Evolutionary conservation across 2,329 filamentous ascomycete genomes (phyloP).

Genomic region (Fusarium sp.): DNA sequence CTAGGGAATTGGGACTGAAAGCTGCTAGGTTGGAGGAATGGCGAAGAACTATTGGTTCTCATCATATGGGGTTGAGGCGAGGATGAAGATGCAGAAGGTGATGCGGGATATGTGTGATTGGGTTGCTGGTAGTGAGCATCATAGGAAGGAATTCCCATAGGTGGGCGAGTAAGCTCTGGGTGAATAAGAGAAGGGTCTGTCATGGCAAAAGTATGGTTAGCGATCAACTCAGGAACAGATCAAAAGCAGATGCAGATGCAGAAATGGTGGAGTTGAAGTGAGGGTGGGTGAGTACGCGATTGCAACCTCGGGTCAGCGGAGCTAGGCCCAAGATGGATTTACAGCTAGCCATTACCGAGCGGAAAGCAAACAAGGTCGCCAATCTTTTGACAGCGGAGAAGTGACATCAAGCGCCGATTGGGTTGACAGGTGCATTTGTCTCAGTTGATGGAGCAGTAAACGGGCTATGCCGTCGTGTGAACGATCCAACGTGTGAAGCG

Average conservation of each 20-base stretch:
- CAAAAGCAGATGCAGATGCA: not conserved
- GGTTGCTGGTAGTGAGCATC: conserved; percentile 63
- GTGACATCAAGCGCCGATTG: conserved; percentile 37
- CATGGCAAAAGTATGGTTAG: conserved; percentile 54
- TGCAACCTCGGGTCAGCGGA: conserved; percentile 29
- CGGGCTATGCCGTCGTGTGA: conserved; percentile 37
- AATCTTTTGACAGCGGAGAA: conserved; percentile 39
- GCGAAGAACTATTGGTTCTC: conserved; percentile 73
- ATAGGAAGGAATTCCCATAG: conserved; percentile 62
- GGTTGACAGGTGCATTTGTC: conserved; percentile 43
- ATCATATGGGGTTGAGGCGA: conserved; percentile 62
- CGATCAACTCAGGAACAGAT: conserved; percentile 37
- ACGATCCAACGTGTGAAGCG: conserved; percentile 16
- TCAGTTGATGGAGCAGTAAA: conserved; percentile 44
- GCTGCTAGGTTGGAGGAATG: conserved; percentile 69
- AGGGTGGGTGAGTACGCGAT: conserved; percentile 9
- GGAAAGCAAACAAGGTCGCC: conserved; percentile 40
- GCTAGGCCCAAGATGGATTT: conserved; percentile 40
- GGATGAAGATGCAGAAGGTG: conserved; percentile 72
- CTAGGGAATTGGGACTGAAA: conserved; percentile 68
- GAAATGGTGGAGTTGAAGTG: conserved; percentile 33
- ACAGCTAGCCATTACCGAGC: conserved; percentile 44
- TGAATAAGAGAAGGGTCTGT: conserved; percentile 70
- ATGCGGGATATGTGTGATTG: conserved; percentile 67
- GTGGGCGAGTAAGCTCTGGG: conserved; percentile 64